Conservation (phyloP, 768 basidiomycete genomes). For the Collybia nuda region DNA sequence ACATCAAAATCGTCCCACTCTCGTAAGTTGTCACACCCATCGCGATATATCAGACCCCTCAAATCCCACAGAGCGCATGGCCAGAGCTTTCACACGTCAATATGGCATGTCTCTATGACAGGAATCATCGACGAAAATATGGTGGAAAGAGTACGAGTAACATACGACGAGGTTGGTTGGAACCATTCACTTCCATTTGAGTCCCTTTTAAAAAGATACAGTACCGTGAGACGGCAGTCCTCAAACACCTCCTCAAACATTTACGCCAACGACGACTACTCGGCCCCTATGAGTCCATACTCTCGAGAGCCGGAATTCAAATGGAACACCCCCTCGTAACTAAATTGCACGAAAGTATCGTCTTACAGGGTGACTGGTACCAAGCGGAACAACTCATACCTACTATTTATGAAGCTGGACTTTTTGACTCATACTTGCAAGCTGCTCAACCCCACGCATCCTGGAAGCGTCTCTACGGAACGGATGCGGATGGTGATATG, state of each 20-base stretch:
- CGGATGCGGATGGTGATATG: constrained; percentile 63
- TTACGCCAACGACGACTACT: constrained; percentile 75
- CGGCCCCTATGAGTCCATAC: constrained; percentile 59
- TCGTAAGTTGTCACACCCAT: constrained; percentile 46
- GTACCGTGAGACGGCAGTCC: constrained; percentile 65
- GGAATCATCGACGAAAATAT: constrained; percentile 57
- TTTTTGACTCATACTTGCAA: constrained; percentile 63
- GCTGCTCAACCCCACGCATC: constrained; percentile 56
- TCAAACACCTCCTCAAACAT: constrained; percentile 73
- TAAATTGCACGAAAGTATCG: constrained; percentile 59
- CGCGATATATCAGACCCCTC: neutral
- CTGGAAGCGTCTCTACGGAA: constrained; percentile 61
- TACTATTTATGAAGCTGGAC: constrained; percentile 47
- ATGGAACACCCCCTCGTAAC: constrained; percentile 75
- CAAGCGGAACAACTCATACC: constrained; percentile 54
- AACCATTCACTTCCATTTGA: neutral
- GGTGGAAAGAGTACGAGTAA: constrained; percentile 51
- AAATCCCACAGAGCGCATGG: constrained; percentile 57
- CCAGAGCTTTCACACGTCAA: constrained; percentile 73
- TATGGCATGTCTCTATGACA: constrained; percentile 69
- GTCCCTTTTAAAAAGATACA: constrained; percentile 21
- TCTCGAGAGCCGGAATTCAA: constrained; percentile 51
- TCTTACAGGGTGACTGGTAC: constrained; percentile 66
- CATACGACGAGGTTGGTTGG: constrained; percentile 64
- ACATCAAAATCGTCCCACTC: constrained; percentile 72